Evolutionary conservation across 352 stramenopile species (phyloP), one percentile per base, ranked within the genome.

Genomic region (Globisporangium canariense): DNA sequence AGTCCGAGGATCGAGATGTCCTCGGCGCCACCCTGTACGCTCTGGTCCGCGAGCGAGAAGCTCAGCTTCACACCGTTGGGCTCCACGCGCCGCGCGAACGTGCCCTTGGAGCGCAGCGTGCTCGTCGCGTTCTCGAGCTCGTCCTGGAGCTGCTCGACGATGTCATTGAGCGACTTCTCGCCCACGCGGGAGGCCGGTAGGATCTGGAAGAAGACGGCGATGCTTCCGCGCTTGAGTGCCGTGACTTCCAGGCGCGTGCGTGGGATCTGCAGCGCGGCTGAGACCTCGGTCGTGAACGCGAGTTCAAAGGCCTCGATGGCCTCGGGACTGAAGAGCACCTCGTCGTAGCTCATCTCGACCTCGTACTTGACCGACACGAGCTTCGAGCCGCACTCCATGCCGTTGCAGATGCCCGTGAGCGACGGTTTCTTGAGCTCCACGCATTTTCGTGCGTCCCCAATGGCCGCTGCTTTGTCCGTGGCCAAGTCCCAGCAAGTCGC

Each of bases 301-400:
- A 78, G 43, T 20, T 88, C 77, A 56, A 91, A 91, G 0, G 77
- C 77, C n/a, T 79, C 72, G 32, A 75, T 66, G 3, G 78, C 63
- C 36, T 86, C 64, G 36, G 79, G 60, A 1, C 75, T 86, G 58
- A 90, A 90, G 18, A 90, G 68, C 41, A 91, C 76, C 53, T 91
- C 83, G 60, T 91, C 81, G 68, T 80, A 91, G 59, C 79, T 81
- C 72, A 89, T 89, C 67, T 91, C 81, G 8, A 91, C 75, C 61
- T 88, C 62, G 68, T 90, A 91, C 56, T 72, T 76, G 57, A 90
- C 74, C 10, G 76, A 73, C 25, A 90, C 78, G 16, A 87, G 73
- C 62, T 88, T 90, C 16, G 79, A 88, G 13, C 83, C 83, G 55
- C 83, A 91, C 52, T 90, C 81, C 69, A 91, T 89, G 40, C 82